Conservation (phyloP, 192 early-diverging fungal genomes). For the Dispira simplex region DNA sequence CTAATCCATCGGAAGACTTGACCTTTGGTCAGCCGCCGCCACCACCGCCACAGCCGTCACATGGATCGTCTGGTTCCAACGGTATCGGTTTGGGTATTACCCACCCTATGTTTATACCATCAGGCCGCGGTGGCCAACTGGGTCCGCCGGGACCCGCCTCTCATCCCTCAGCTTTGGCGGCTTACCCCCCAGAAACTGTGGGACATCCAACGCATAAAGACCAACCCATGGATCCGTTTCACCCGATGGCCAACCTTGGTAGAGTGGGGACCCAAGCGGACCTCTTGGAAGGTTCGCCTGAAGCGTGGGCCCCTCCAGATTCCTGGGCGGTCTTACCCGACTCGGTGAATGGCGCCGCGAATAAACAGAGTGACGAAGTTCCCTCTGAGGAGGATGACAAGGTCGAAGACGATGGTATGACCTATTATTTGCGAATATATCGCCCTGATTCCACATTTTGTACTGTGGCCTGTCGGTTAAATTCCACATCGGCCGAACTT, state of each 20-base stretch:
- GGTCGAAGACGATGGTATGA: constrained; percentile 16
- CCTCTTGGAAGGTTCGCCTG: constrained; percentile 10
- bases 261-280: no score
- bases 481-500: constrained; percentile 57
- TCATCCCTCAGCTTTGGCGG: not conserved
- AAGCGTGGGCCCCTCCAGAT: constrained; percentile 48
- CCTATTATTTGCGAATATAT: constrained; percentile 59
- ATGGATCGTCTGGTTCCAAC: not conserved
- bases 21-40: not conserved
- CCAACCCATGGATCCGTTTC: no score
- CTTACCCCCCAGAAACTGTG: constrained; percentile 1
- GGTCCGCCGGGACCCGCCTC: no score
- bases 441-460: constrained; percentile 65
- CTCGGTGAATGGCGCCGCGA: constrained; percentile 15
- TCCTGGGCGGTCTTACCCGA: constrained; percentile 52
- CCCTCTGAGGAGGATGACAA: constrained; percentile 17
- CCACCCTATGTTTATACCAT: not conserved
- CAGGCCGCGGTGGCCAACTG: no score
- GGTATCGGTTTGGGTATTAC: no score
- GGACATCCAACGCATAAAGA: no score
- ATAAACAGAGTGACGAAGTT: constrained; percentile 18
- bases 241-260: no score
- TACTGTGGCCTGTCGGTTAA: constrained; percentile 51
- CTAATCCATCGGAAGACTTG: not conserved
- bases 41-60: not conserved